phyloP scores from a whole-genome alignment of 2,329 filamentous ascomycete genomes.

The Penicillium sp. region DNA sequence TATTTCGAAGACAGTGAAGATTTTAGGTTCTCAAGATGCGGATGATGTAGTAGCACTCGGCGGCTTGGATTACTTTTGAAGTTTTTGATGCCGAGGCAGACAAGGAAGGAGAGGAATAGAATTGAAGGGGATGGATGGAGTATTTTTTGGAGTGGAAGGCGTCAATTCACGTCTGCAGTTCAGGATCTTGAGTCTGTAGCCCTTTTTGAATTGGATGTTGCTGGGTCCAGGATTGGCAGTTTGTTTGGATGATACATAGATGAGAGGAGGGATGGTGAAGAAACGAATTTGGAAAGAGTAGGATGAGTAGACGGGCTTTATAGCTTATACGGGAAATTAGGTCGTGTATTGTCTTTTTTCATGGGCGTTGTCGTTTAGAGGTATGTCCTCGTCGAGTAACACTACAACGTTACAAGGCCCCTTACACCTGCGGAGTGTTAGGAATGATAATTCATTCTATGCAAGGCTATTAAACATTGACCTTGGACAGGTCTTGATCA shows the following conservation, averaged over 20 bases:
- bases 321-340: background rate
- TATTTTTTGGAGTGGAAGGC: background rate
- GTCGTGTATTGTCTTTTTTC: background rate
- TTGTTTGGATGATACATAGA: background rate
- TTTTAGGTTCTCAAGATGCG: slow-evolving; percentile 39
- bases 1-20: slow-evolving; percentile 45
- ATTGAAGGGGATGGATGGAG: background rate
- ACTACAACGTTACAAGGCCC: no score
- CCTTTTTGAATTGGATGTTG: slow-evolving; percentile 41
- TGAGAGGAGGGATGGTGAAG: background rate
- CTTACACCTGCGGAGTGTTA: background rate
- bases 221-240: slow-evolving; percentile 37
- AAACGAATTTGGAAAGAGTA: background rate
- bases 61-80: slow-evolving; percentile 44
- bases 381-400: background rate
- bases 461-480: background rate
- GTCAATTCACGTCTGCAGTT: slow-evolving; percentile 35
- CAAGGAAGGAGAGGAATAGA: background rate
- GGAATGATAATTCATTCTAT: background rate
- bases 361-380: background rate
- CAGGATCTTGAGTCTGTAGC: slow-evolving; percentile 34
- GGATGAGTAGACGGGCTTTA: background rate
- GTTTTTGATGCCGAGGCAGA: slow-evolving; percentile 25
- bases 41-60: slow-evolving; percentile 47
- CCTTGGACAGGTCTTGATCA: background rate